Conservation (phyloP, 768 basidiomycete species). For the Podaxis pistillaris region DNA sequence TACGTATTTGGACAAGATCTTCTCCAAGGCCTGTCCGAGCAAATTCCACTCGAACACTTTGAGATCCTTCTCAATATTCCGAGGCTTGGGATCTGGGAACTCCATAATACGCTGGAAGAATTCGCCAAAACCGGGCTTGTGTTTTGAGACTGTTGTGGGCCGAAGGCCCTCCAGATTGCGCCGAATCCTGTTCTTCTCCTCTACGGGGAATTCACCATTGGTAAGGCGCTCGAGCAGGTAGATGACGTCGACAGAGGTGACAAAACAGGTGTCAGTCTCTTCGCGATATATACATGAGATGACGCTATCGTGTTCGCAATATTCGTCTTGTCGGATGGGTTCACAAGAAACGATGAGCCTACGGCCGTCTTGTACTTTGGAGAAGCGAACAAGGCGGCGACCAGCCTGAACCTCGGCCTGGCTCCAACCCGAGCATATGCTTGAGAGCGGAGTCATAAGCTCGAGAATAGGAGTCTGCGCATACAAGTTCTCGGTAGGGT, state of each 20-base stretch:
- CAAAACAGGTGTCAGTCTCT: constrained; percentile 73
- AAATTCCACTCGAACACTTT: constrained; percentile 80
- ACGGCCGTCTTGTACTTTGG: constrained; percentile 73
- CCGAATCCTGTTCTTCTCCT: constrained; percentile 96
- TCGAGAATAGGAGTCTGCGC: constrained; percentile 60
- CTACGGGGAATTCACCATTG: constrained; percentile 82
- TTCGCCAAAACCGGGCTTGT: constrained; percentile 72
- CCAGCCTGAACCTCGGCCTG: constrained; percentile 64
- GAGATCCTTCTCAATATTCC: constrained; percentile 97
- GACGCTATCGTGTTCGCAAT: constrained; percentile 71
- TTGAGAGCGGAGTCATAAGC: constrained; percentile 54
- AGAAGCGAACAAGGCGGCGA: constrained; percentile 86
- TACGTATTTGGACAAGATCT: constrained; percentile 85
- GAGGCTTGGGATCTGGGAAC: constrained; percentile 89
- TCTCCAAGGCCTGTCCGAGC: constrained; percentile 71
- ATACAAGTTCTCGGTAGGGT: constrained; percentile 40
- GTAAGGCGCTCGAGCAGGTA: constrained; percentile 79
- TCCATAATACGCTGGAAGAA: constrained; percentile 98
- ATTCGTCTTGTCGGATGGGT: constrained; percentile 70
- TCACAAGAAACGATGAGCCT: constrained; percentile 79
- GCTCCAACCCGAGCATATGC: constrained; percentile 57
- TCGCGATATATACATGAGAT: constrained; percentile 94
- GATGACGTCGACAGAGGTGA: constrained; percentile 96
- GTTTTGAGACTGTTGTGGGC: constrained; percentile 89
- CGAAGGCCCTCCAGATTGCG: constrained; percentile 92